Base-by-base conservation (phyloP, 2,329 filamentous ascomycete species). In the Venturiaceae sp. region DNA sequence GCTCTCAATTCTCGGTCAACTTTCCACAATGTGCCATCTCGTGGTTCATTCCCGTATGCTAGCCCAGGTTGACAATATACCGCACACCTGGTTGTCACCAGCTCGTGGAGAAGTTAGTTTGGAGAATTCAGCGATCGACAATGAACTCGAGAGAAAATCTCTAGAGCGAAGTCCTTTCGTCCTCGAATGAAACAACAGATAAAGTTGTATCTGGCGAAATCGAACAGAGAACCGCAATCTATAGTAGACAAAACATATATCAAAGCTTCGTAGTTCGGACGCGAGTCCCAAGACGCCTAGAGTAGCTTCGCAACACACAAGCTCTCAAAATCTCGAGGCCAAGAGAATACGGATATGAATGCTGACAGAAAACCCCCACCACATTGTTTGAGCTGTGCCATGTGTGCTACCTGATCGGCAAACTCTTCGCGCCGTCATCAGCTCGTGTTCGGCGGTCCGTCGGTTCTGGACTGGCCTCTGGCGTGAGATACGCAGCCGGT, bases 401-500 rank as follows among this genome's bases (percentile, higher is more conserved):
- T 16, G n/a, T 26, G 34, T 13, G 11, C n/a, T 57, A 57, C 32
- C 39, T 39, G 4, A 52, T 5, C 2, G 55, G 55, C 23, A 57
- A 16, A 33, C 34, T 50, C 16, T 3, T 36, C 41, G 41, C 14
- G 19, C 33, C 23, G 23, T 21, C 6, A 13, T 56, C 34, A 19
- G 21, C 19, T 56, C 19, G 19, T 44, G n/a, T 19, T 56, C 36
- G 32, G 28, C 34, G 13, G 23, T 58, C 47, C 16, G 21, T 58
- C 11, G 61, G 61, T 59, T 69, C 67, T 13, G 71, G 72, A 57
- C 71, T 73, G 19, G 70, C 69, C 2, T 69, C 71, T 1, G 72
- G 72, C 19, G 72, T 74, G 39, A 69, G 63, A 67, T 67, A 71
- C 9, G 69, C 63, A 6, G 65, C 65, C 19, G 69, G 63, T 9